Percentiles rank a stretch among this genome's conserved stretches.
phyloP scores from a whole-genome alignment of 371 early-diverging fungal genomes.

The Capniomyces stellatus region DNA sequence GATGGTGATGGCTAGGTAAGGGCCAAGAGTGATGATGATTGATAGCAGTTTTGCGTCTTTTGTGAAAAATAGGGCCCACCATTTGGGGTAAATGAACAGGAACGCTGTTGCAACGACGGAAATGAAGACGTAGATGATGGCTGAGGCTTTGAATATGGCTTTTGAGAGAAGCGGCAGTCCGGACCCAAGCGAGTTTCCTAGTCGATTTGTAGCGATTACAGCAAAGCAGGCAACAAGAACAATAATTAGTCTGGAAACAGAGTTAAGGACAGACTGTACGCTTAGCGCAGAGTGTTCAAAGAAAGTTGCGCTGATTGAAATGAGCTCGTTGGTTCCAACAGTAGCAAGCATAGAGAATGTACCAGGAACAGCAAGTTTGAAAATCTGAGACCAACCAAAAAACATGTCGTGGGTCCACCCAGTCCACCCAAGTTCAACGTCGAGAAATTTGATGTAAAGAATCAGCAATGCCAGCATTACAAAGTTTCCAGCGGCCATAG shows the following conservation, averaged over 20 bases:
- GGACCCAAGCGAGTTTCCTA: constrained; percentile 29
- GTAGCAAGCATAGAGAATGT: not conserved
- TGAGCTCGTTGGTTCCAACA: constrained; percentile 1
- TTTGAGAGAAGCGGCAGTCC: constrained; percentile 9
- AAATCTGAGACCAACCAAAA: constrained; percentile 3
- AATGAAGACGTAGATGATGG: constrained; percentile 3
- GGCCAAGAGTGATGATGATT: constrained; percentile 27
- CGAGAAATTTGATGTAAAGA: not conserved
- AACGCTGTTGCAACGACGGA: constrained; percentile 7
- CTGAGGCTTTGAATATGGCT: constrained; percentile 8
- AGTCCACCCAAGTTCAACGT: not conserved
- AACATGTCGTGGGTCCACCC: not conserved
- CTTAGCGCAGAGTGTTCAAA: constrained; percentile 27
- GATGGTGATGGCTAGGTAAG: constrained; percentile 32
- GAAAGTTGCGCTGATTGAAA: constrained; percentile 15
- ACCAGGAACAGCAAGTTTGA: constrained; percentile 4
- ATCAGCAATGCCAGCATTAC: constrained; percentile 2
- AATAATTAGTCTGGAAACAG: constrained; percentile 20
- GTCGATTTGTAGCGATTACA: constrained; percentile 31
- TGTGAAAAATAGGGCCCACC: constrained; percentile 16
- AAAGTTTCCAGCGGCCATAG: constrained; percentile 11
- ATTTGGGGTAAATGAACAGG: constrained; percentile 1
- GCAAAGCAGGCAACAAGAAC: constrained; percentile 12
- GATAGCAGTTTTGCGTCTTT: constrained; percentile 24
- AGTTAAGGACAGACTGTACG: constrained; percentile 33